Conservation (phyloP, 2,329 filamentous ascomycete species). For the Penicillium sp. region DNA sequence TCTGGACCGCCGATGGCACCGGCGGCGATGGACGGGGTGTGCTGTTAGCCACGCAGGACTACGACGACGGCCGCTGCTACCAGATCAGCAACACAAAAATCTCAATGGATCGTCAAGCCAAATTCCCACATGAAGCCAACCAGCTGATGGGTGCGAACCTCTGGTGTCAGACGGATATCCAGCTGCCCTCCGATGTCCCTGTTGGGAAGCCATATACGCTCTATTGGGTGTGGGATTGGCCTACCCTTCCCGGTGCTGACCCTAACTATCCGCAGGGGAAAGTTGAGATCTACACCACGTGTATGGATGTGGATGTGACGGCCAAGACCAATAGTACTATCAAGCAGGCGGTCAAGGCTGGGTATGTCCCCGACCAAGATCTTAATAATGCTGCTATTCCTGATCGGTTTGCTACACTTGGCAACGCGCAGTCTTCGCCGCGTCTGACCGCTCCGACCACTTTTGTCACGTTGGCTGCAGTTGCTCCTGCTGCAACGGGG, state of each 20-base stretch:
- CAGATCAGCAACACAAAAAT: slow-evolving; percentile 64
- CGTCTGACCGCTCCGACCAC: not conserved
- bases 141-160: slow-evolving; percentile 57
- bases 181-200: slow-evolving; percentile 65
- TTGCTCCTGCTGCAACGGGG: not conserved
- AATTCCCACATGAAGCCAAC: slow-evolving; percentile 52
- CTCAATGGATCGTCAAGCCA: slow-evolving; percentile 55
- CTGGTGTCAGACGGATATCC: slow-evolving; percentile 77
- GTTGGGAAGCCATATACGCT: slow-evolving; percentile 67
- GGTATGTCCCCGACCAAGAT: slow-evolving; percentile 34
- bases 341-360: slow-evolving; percentile 10
- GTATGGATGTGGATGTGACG: slow-evolving; percentile 47
- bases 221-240: slow-evolving; percentile 98
- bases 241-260: slow-evolving; percentile 48
- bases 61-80: slow-evolving; percentile 87
- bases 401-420: slow-evolving; percentile 36
- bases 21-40: slow-evolving; percentile 75
- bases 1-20: slow-evolving; percentile 74
- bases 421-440: not conserved
- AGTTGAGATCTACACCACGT: slow-evolving; percentile 48
- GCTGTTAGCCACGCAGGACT: slow-evolving; percentile 73
- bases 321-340: slow-evolving; percentile 19
- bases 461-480: not conserved
- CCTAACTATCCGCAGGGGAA: slow-evolving; percentile 41
- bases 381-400: slow-evolving; percentile 41